A percentile compares a stretch with the other conserved stretches of the same genome.
These are phyloP conservation scores for Penicillium nordicum DNA, from an alignment of 2,329 filamentous ascomycete genomes.

Conservation along the genomic window DNA sequence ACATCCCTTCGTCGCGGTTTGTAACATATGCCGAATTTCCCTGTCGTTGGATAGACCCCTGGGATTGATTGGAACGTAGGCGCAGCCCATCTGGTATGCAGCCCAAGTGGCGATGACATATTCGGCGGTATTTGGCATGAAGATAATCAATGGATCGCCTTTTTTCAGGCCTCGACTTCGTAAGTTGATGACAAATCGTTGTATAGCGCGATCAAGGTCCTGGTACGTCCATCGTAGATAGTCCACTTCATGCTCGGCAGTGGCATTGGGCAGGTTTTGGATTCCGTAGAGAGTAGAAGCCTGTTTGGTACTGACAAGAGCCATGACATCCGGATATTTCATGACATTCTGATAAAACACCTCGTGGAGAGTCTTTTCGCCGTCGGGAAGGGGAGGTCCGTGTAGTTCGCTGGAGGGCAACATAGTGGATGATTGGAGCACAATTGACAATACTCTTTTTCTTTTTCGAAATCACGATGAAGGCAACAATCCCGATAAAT, in stretches of 20 bases:
- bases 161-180: neutral
- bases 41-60: conserved; percentile 4
- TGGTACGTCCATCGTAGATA: conserved; percentile 9
- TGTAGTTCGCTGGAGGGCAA: neutral
- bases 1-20: neutral
- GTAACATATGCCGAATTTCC: conserved; percentile 6
- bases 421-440: neutral
- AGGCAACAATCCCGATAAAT: neutral
- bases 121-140: conserved; percentile 13
- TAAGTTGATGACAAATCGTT: neutral
- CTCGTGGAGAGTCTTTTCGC: neutral
- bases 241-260: neutral
- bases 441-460: neutral
- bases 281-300: conserved; percentile 5
- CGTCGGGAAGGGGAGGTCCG: neutral
- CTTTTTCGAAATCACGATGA: neutral
- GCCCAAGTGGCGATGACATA: conserved; percentile 17
- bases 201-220: neutral
- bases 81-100: conserved; percentile 15
- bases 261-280: neutral
- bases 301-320: conserved; percentile 6
- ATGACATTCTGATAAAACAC: neutral
- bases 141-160: neutral
- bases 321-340: neutral
- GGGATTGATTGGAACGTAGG: conserved; percentile 15